Percentiles rank a stretch among this genome's conserved stretches.
phyloP scores from a whole-genome alignment of 352 stramenopile species.

The Phytopythium helicoides region DNA sequence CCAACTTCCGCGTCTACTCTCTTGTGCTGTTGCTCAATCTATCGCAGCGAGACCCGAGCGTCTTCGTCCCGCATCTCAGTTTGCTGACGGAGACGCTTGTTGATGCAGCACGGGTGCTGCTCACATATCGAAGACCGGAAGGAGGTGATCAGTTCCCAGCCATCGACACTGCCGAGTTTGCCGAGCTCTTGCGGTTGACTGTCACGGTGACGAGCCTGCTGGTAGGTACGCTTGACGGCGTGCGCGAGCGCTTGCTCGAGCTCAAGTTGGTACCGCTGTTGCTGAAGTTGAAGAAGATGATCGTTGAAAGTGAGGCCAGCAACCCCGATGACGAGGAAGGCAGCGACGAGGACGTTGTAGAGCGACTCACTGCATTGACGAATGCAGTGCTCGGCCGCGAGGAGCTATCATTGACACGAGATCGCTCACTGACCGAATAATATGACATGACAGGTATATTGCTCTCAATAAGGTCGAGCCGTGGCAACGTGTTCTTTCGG shows the following conservation, averaged over 20 bases:
- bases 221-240: slow-evolving; percentile 34
- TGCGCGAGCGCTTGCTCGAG: slow-evolving; percentile 16
- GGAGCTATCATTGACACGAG: too few species aligned
- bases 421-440: too few species aligned
- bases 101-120: slow-evolving; percentile 20
- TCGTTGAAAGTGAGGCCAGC: neutral
- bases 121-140: neutral
- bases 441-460: too few species aligned
- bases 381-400: neutral
- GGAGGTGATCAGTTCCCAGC: slow-evolving; percentile 3
- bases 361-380: slow-evolving; percentile 1
- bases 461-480: too few species aligned
- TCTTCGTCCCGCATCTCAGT: slow-evolving; percentile 26
- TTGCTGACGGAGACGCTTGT: slow-evolving; percentile 11
- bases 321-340: neutral
- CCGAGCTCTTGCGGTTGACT: slow-evolving; percentile 52
- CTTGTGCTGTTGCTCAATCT: slow-evolving; percentile 76
- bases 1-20: slow-evolving; percentile 68
- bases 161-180: slow-evolving; percentile 35
- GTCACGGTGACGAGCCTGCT: slow-evolving; percentile 54
- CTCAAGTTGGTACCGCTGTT: slow-evolving; percentile 26
- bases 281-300: slow-evolving; percentile 36
- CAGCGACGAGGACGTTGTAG: neutral
- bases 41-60: slow-evolving; percentile 46
- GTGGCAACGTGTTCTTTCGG: too few species aligned